A percentile compares a stretch with the other conserved stretches of the same genome.
These are phyloP conservation scores for Coprinopsis marcescibilis DNA, from an alignment of 768 basidiomycete genomes.

Conservation along the genomic window DNA sequence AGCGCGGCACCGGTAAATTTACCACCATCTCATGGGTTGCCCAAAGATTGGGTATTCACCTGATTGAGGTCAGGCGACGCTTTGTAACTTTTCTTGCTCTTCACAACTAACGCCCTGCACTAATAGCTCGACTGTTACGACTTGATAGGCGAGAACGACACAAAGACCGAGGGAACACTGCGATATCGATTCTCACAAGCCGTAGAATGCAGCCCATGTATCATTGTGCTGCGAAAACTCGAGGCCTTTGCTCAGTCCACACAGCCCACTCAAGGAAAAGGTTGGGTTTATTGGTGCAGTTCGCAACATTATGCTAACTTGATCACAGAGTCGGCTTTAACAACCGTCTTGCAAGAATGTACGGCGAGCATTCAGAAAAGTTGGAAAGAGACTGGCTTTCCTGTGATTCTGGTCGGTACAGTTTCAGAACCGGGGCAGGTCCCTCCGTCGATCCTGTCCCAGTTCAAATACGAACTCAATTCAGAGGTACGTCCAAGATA, in stretches of 20 bases:
- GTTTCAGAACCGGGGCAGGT: conserved; percentile 62
- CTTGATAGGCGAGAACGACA: conserved; percentile 69
- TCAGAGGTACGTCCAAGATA: conserved; percentile 50
- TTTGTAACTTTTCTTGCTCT: not conserved
- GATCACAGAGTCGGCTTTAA: conserved; percentile 50
- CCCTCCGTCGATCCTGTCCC: conserved; percentile 53
- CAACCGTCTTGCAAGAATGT: conserved; percentile 56
- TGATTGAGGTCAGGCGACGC: conserved; percentile 78
- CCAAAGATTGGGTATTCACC: conserved; percentile 63
- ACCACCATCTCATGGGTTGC: conserved; percentile 54
- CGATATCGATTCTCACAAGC: conserved; percentile 75
- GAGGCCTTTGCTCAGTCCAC: conserved; percentile 74
- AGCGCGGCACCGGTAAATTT: conserved; percentile 78
- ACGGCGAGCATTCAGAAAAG: conserved; percentile 48
- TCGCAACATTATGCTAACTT: not conserved
- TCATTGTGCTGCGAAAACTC: conserved; percentile 73
- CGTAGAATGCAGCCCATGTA: conserved; percentile 71
- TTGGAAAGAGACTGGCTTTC: conserved; percentile 60
- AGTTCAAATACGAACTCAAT: conserved; percentile 81
- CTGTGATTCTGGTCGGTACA: conserved; percentile 73
- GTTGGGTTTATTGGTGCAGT: conserved; percentile 25
- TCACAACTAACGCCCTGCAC: not conserved
- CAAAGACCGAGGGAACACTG: conserved; percentile 69
- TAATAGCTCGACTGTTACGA: conserved; percentile 82
- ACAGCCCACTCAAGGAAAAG: conserved; percentile 62